Base-by-base conservation (phyloP, 2,329 filamentous ascomycete species). In the Ascochyta pisi region DNA sequence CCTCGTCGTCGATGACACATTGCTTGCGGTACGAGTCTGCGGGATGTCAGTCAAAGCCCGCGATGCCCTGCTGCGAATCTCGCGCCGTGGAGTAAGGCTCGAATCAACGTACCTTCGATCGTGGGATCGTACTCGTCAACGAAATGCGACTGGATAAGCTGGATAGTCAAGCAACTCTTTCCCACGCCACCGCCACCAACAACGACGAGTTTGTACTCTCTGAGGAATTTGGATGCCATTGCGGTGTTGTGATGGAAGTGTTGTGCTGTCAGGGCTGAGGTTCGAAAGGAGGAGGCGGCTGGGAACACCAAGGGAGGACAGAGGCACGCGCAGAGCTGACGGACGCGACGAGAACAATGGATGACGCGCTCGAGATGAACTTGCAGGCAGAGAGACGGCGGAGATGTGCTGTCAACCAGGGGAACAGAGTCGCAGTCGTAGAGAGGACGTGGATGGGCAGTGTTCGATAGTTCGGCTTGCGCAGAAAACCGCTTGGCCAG, bases 41-140 rank as follows among this genome's bases (percentile, higher is more conserved):
- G 12, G 15, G 7, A 24, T 19, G 60, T 59, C 6, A 59, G 41
- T 19, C 41, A 16, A 35, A 34, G 42, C 9, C 8, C 16, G 13
- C 6, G 16, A 4, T 8, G 5, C 41, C 2, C 27, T 16, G 19
- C 10, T 31, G 3, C 22, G 22, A 10, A 22, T 43, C 22, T 38
- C 45, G 19, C 19, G 19, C 19, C 19, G 56, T 39, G 26, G 46
- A 41, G 46, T 45, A 38, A 26, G 24, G 24, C 33, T 8, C 31
- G 16, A 23, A 31, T 26, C 9, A 24, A 70, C 84, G 68, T 78
- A 93, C 95, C 95, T 90, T 99, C 95, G 74, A 99, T 98, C 72
- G 95, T 99, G 54, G 95, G 95, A 79, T 99, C 95, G 79, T 99
- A 99, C 80, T 98, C 95, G 79, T 98, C 95, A 76, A 98, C 94